Evolutionary conservation across 2,329 filamentous ascomycete species (phyloP), one percentile per base, ranked within the genome.

Genomic region (Colletotrichum sp.): DNA sequence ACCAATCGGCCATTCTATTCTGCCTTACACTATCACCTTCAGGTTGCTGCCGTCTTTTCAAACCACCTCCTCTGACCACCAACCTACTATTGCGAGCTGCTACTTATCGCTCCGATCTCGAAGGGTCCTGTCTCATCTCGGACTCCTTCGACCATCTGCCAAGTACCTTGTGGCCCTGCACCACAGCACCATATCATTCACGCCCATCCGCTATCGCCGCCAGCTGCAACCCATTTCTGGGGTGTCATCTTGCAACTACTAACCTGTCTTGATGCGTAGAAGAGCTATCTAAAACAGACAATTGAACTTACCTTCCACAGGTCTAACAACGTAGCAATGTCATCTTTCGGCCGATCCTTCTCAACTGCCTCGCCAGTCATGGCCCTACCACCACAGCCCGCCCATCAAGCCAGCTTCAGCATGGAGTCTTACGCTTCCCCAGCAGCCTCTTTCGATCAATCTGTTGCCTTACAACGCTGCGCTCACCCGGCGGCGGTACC

Each of bases 321-420:
- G 72, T 76, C 80, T 82, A 78, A 78, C 80, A 78, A 70, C 70
- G 75, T 79, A 79, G 79, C 71, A 55, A 89, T 89, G 87, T 82
- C 86, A 70, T 86, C 85, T 78, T 88, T 87, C 80, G 82, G 85
- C 79, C 83, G 85, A 78, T 83, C 84, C 77, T 87, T 82, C 78
- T 81, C 83, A 64, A 80, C 84, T 75, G 83, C 86, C 72, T 88
- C 87, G 78, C 88, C 88, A 67, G 84, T 89, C 78, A 83, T 89
- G 68, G 82, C 82, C 77, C 83, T 86, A 75, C 78, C 82, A 75
- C 82, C 83, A 34, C 83, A 83, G 78, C 80, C 82, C 76, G 78
- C 78, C 76, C 82, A 83, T 77, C 83, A 85, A 77, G 78, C 81
- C 36, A 74, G 79, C 78, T 79, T 80, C 79, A 83, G 71, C 78